phyloP scores from a whole-genome alignment of 2,329 filamentous ascomycete genomes.

The Cryphonectria naterciae region DNA sequence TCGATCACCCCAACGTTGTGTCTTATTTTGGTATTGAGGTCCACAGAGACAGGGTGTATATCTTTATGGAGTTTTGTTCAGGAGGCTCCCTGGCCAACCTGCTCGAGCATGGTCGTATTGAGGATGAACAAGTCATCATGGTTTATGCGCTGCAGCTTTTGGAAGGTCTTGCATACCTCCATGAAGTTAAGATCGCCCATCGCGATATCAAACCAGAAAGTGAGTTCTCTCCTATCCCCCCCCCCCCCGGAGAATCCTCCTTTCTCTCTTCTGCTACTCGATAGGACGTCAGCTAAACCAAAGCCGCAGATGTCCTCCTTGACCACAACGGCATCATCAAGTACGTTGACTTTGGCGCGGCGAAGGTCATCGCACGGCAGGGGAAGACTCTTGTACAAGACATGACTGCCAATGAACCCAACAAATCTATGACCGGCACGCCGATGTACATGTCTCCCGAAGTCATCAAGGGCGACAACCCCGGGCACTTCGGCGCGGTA shows the following conservation, averaged over 20 bases:
- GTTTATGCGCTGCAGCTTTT: slow-evolving; percentile 94
- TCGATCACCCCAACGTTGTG: slow-evolving; percentile 97
- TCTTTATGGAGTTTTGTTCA: slow-evolving; percentile 99
- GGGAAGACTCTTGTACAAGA: slow-evolving; percentile 80
- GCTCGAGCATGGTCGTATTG: slow-evolving; percentile 93
- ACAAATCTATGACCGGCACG: slow-evolving; percentile 94
- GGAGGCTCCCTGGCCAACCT: slow-evolving; percentile 89
- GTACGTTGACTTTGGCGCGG: slow-evolving; percentile 97
- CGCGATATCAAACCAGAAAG: slow-evolving; percentile 98
- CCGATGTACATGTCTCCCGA: slow-evolving; percentile 99
- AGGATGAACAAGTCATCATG: slow-evolving; percentile 97
- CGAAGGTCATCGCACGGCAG: slow-evolving; percentile 93
- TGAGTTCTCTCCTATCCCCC: slow-evolving; percentile 51
- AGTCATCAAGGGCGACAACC: slow-evolving; percentile 88
- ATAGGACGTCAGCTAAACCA: slow-evolving; percentile 24
- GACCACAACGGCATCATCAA: slow-evolving; percentile 99
- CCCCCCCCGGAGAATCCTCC: no score
- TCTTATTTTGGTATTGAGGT: slow-evolving; percentile 98
- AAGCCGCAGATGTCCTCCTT: slow-evolving; percentile 76
- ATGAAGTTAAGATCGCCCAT: slow-evolving; percentile 89
- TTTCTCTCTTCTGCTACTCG: not conserved
- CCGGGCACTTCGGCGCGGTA: slow-evolving; percentile 81
- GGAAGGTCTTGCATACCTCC: slow-evolving; percentile 90
- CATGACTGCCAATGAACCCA: slow-evolving; percentile 64
- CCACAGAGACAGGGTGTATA: slow-evolving; percentile 98